These are phyloP conservation scores for Salix arbutifolia DNA, from an alignment of 345 rosid species.

Conservation along the genomic window DNA sequence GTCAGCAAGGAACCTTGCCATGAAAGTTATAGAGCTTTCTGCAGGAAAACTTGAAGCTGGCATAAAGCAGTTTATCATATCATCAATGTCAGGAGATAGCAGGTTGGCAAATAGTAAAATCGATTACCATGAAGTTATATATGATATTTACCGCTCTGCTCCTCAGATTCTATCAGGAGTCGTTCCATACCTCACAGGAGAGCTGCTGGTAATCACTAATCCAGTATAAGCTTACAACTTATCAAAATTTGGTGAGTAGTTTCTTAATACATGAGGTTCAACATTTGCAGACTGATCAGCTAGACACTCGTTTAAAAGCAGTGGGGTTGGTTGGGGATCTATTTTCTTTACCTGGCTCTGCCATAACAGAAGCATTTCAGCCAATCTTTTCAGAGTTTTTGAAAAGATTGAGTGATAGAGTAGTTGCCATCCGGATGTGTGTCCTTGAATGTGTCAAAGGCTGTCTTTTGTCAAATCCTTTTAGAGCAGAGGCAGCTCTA, in stretches of 20 bases:
- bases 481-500: constrained; percentile 71
- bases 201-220: constrained; percentile 67
- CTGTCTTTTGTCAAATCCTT: constrained; percentile 71
- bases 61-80: constrained; percentile 78
- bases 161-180: constrained; percentile 84
- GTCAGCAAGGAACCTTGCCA: constrained; percentile 81
- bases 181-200: constrained; percentile 86
- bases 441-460: constrained; percentile 83
- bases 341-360: constrained; percentile 67
- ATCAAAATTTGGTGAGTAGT: not conserved
- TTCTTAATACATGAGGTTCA: constrained; percentile 25
- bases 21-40: constrained; percentile 81
- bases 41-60: constrained; percentile 81
- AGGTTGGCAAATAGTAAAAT: constrained; percentile 45
- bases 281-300: constrained; percentile 73
- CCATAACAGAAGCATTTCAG: constrained; percentile 62
- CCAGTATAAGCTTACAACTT: constrained; percentile 5
- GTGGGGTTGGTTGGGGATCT: constrained; percentile 85
- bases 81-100: constrained; percentile 84
- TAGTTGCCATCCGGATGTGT: constrained; percentile 72
- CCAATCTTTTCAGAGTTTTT: constrained; percentile 84
- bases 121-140: constrained; percentile 87
- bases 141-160: constrained; percentile 73
- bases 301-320: constrained; percentile 80
- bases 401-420: constrained; percentile 93